Base-by-base conservation (phyloP, 768 basidiomycete genomes). In the Cystobasidium tubakii region DNA sequence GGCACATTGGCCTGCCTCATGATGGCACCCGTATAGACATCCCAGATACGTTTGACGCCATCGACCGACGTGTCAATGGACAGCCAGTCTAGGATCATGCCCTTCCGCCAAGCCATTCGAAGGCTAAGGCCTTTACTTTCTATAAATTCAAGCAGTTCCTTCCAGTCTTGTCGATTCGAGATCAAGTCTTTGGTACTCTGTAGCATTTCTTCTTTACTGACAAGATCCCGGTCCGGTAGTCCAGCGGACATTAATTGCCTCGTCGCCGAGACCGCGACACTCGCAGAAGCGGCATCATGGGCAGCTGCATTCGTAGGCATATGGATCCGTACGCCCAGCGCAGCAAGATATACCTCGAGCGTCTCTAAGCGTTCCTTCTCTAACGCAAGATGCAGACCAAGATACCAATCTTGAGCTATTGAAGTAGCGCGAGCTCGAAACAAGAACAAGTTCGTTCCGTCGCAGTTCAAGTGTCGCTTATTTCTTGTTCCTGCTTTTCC, bases 121-220 rank as follows among this genome's bases (percentile, higher is more conserved):
- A 69, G 29, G 12, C 36, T 23, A 4, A 69, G 4, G 9, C 36
- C 43, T 29, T 31, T 53, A 3, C 36, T 54, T 50, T 69, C 13
- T 4, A 69, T 25, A 13, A 23, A 23, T 15, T 69, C 44, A n/a
- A 69, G 39, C 42, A 69, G 23, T 29, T 69, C 66, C 33, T 46
- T 54, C 66, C 66, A 69, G 29, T 69, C 66, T 23, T 9, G 17
- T 31, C 66, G 66, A n/a, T 46, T 44, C 10, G 42, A 42, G 17
- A 69, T 29, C 13, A 69, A 44, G 27, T 53, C 33, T 13, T 10
- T 25, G 7, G 10, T 3, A 25, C 44, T 69, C 23, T 69, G 66
- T 12, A 69, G 46, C 46, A 69, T 69, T 36, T 69, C 66, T 69
- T 69, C 66, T 43, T 69, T 69, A 29, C 44, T 54, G 50, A 69